Percentiles rank a stretch among this genome's conserved stretches.
These are phyloP conservation scores for Tylopilus felleus DNA, from an alignment of 768 basidiomycete genomes.

Conservation along the genomic window DNA sequence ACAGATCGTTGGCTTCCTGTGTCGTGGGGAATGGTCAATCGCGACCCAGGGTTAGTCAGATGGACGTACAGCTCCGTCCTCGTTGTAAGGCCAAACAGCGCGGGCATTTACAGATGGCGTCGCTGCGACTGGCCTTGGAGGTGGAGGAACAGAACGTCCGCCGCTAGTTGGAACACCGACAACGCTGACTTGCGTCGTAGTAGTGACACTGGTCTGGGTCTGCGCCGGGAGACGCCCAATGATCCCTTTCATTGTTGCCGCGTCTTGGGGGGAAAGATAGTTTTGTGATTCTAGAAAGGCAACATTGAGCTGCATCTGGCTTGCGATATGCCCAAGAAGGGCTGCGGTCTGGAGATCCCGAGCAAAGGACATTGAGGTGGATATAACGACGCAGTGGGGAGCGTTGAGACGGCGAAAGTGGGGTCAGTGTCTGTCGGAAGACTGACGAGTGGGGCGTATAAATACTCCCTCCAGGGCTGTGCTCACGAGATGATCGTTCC, in stretches of 20 bases:
- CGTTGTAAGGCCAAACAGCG: conserved; percentile 68
- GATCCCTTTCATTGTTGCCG: conserved; percentile 39
- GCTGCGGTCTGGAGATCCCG: conserved; percentile 36
- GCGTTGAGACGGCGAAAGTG: not conserved
- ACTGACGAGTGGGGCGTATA: not conserved
- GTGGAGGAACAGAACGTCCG: conserved; percentile 18
- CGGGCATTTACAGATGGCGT: conserved; percentile 37
- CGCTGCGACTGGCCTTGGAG: conserved; percentile 10
- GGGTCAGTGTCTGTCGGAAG: not conserved
- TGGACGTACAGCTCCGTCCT: conserved; percentile 45
- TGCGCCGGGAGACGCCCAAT: conserved; percentile 41
- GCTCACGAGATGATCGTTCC: not conserved
- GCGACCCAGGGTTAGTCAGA: not conserved
- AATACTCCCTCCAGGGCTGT: not conserved
- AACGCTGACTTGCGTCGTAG: conserved; percentile 11
- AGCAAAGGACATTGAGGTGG: conserved; percentile 22
- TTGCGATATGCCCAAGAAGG: conserved; percentile 56
- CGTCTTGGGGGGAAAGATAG: conserved; percentile 50
- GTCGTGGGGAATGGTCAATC: conserved; percentile 5
- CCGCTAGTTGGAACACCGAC: not conserved
- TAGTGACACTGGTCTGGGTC: conserved; percentile 17
- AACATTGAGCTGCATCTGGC: conserved; percentile 54
- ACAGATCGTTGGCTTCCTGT: conserved; percentile 77
- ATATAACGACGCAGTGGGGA: not conserved
- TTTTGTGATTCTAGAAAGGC: conserved; percentile 55